These are phyloP conservation scores for Pseudonectria foliicola DNA, from an alignment of 2,329 filamentous ascomycete genomes.

Conservation along the genomic window DNA sequence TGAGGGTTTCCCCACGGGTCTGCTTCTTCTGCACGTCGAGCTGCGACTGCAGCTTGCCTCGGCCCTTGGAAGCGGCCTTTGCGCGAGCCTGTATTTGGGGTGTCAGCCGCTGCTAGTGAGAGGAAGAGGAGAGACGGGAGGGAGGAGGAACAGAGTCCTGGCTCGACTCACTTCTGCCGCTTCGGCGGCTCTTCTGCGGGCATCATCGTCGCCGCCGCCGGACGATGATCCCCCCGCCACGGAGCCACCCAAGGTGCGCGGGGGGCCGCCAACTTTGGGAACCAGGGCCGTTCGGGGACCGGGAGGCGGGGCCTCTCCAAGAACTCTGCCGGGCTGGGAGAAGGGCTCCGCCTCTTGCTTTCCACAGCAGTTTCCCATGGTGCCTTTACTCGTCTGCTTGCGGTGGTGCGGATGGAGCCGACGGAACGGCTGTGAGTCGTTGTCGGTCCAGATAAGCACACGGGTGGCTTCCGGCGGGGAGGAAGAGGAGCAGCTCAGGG, in stretches of 20 bases:
- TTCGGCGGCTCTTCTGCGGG: constrained; percentile 65
- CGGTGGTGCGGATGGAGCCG: no score
- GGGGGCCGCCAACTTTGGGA: constrained; percentile 48
- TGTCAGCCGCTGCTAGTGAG: constrained; percentile 2
- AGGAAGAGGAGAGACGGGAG: constrained; percentile 3
- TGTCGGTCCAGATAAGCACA: no score
- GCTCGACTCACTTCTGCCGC: constrained; percentile 69
- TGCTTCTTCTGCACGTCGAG: constrained; percentile 70
- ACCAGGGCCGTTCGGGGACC: constrained; percentile 44
- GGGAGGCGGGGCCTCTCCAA: constrained; percentile 48
- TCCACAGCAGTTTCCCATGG: constrained; percentile 84
- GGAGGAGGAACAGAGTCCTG: constrained; percentile 1
- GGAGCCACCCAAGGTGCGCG: constrained; percentile 58
- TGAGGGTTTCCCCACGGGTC: constrained; percentile 60
- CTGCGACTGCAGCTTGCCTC: constrained; percentile 64
- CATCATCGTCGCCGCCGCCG: constrained; percentile 51
- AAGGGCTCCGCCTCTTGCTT: constrained; percentile 67
- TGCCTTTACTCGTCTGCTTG: no score
- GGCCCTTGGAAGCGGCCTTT: constrained; percentile 48
- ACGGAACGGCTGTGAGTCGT: no score
- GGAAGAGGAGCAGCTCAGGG: no score
- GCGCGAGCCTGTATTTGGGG: constrained; percentile 53
- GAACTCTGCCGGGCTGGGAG: constrained; percentile 62
- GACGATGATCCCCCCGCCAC: constrained; percentile 19
- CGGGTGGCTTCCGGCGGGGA: no score